A percentile compares a stretch with the other conserved stretches of the same genome.
Conservation (phyloP, 1,139 yeast species). For the Geotrichum aggregatum region DNA sequence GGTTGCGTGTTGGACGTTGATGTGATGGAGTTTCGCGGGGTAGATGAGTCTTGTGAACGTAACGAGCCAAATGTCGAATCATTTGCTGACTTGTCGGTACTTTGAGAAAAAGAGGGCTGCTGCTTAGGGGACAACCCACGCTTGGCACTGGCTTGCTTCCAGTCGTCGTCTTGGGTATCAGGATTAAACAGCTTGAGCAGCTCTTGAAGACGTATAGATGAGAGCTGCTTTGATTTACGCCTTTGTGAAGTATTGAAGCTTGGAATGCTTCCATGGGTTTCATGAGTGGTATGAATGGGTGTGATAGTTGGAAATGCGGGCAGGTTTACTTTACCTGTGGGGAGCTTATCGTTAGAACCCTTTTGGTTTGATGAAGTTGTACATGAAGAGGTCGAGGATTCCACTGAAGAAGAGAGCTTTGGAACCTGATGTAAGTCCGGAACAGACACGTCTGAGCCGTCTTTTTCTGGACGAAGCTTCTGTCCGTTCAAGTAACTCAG, state of each 20-base stretch:
- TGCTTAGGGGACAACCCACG: neutral
- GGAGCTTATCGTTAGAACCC: slow-evolving; percentile 16
- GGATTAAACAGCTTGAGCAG: slow-evolving; percentile 12
- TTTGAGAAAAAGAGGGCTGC: neutral
- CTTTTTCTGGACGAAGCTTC: neutral
- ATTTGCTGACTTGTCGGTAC: neutral
- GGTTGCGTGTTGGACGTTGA: neutral
- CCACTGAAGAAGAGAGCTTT: slow-evolving; percentile 23
- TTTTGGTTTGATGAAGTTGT: slow-evolving; percentile 14
- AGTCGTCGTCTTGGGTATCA: slow-evolving; percentile 5
- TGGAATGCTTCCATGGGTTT: neutral
- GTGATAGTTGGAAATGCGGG: neutral
- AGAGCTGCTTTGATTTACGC: slow-evolving; percentile 2
- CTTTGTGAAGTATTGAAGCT: neutral
- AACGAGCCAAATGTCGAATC: slow-evolving; percentile 1
- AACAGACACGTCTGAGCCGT: slow-evolving; percentile 6
- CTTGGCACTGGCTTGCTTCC: neutral
- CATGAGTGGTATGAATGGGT: neutral
- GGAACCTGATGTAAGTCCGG: slow-evolving; percentile 23
- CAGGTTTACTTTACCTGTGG: neutral
- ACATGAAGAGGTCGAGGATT: slow-evolving; percentile 20
- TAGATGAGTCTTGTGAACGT: slow-evolving; percentile 2
- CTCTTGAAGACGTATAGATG: slow-evolving; percentile 8
- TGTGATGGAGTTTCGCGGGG: slow-evolving; percentile 1
- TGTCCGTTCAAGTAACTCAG: neutral